These are phyloP conservation scores for Musa itinerans DNA, from an alignment of 176 grass and related monocot species.

Conservation along the genomic window DNA sequence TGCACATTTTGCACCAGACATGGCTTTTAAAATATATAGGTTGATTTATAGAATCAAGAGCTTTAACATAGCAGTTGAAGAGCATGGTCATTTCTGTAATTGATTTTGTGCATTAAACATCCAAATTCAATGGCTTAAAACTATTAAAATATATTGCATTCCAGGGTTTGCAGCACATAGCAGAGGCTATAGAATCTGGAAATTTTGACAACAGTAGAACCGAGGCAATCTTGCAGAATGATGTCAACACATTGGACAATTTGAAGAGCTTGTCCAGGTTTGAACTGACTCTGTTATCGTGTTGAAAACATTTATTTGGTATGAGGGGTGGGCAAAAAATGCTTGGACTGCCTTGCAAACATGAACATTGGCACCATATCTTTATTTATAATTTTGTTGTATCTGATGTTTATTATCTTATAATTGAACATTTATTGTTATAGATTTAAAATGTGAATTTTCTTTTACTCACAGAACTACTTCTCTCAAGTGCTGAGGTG, in stretches of 20 bases:
- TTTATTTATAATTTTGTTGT: too few species aligned
- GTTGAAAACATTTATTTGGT: neutral
- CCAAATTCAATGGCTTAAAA: neutral
- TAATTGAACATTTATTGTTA: too few species aligned
- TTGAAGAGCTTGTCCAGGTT: conserved; percentile 17
- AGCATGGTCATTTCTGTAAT: neutral
- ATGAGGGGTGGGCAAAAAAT: too few species aligned
- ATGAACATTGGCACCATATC: too few species aligned
- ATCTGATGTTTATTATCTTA: too few species aligned
- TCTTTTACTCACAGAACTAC: neutral
- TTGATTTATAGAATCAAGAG: too few species aligned
- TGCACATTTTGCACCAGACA: neutral
- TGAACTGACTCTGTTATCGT: neutral
- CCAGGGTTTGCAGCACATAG: conserved; percentile 39
- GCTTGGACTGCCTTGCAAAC: too few species aligned
- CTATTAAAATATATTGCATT: neutral
- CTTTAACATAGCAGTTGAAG: too few species aligned
- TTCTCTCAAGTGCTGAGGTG: too few species aligned
- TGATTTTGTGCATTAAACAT: neutral
- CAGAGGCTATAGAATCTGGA: conserved; percentile 32
- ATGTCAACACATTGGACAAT: conserved; percentile 14
- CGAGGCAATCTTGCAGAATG: conserved; percentile 21
- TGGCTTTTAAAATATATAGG: too few species aligned
- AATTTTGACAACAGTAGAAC: conserved; percentile 11
- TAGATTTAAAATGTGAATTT: neutral